phyloP scores from a whole-genome alignment of 2,329 filamentous ascomycete genomes.

The Fusarium nisikadoi region DNA sequence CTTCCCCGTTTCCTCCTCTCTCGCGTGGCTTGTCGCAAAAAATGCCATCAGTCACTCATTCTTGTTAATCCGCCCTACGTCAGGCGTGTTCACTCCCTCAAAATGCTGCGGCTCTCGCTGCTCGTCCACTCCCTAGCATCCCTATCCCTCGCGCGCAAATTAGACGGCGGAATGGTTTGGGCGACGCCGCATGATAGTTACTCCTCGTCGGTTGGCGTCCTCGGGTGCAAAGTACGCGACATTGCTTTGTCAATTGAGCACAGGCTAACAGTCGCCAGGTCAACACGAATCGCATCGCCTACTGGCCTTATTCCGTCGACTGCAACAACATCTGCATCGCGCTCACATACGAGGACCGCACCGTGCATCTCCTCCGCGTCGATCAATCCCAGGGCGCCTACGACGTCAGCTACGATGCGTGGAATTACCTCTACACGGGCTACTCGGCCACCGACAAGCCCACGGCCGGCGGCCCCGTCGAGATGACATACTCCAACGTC shows the following conservation, averaged over 20 bases:
- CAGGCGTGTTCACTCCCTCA: conserved; percentile 7
- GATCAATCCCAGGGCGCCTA: conserved; percentile 67
- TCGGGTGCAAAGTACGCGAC: conserved; percentile 63
- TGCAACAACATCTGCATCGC: conserved; percentile 68
- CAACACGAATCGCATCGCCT: conserved; percentile 68
- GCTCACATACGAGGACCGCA: conserved; percentile 60
- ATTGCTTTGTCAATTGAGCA: background rate
- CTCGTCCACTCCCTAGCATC: conserved; percentile 21
- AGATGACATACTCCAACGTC: conserved; percentile 59
- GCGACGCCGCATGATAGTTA: conserved; percentile 67
- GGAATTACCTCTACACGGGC: conserved; percentile 67
- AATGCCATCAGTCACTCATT: conserved; percentile 35
- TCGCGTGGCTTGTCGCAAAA: conserved; percentile 35
- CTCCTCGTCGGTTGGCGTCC: conserved; percentile 67
- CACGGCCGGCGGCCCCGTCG: conserved; percentile 58
- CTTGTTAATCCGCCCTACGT: conserved; percentile 4
- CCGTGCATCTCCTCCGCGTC: conserved; percentile 67
- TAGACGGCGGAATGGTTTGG: conserved; percentile 42
- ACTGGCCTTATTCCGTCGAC: conserved; percentile 66
- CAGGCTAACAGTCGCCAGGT: conserved; percentile 45
- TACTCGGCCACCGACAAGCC: conserved; percentile 58
- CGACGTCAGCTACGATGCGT: conserved; percentile 70
- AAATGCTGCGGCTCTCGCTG: conserved; percentile 24
- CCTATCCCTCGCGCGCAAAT: conserved; percentile 5
- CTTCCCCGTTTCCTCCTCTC: background rate